Evolutionary conservation across 208 protist genomes (phyloP), one percentile per base, ranked within the genome.

Genomic region (Acanthamoeba polyphaga): DNA sequence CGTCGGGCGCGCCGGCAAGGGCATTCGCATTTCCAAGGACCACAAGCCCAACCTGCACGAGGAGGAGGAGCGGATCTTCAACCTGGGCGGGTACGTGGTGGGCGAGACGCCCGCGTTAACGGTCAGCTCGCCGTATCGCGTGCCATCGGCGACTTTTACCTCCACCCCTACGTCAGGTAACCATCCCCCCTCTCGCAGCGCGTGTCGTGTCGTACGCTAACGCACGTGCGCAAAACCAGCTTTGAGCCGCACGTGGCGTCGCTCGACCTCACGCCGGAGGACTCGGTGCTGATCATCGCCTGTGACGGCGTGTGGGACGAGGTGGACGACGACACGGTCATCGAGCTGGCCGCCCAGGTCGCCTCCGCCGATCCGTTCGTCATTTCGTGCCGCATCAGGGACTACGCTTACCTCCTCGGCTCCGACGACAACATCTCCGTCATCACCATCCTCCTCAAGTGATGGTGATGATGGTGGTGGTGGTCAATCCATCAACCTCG

Each of bases 271-370:
- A 96, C 93, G 6, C 82, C 90, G 43, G 27, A 93, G 9, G 96
- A 97, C 66, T 49, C 96, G 70, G 95, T 95, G 34, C 22, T 97
- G 24, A 96, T 97, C 34, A 55, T 97, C 12, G 97, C 96, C 15
- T 97, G 96, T 70, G 97, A 97, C 89, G 97, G 97, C 64, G 60
- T 97, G 80, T 97, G 96, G 97, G 97, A 97, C 92, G 96, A 96
- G 58, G 78, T 97, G 3, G 43, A 46, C 19, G 96, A 97, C 55
- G 85, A 97, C 66, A n/a, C 62, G 43, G 96, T 96, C 12, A 95
- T 94, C 38, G 46, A 72, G 34, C 90, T 96, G 6, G 82, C 96
- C 24, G 9, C 58, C 13, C 34, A 38, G 66, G 27, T 34, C 29
- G 32, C 60, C 38, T 32, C 43, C 24, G 55, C 51, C 3, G 27